Percentiles rank a stretch among this genome's conserved stretches.
These are phyloP conservation scores for Diaporthe ampelina DNA, from an alignment of 2,329 filamentous ascomycete genomes.

Conservation along the genomic window DNA sequence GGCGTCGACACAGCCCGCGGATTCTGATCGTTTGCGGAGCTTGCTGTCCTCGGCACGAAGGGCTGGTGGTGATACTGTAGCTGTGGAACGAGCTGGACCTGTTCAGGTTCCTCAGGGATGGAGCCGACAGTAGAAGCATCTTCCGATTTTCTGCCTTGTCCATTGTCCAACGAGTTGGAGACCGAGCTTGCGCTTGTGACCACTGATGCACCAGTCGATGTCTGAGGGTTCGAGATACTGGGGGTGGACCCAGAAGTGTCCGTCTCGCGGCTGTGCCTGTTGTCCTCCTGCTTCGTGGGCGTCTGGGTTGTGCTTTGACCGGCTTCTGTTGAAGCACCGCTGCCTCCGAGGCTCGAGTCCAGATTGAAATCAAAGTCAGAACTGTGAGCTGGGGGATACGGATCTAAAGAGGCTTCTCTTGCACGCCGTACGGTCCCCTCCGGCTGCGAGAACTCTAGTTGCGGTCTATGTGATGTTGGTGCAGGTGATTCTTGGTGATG, in stretches of 20 bases:
- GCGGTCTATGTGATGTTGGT: conserved; percentile 55
- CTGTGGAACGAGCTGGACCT: conserved; percentile 64
- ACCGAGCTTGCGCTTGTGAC: conserved; percentile 70
- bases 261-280: conserved; percentile 67
- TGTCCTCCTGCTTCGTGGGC: conserved; percentile 53
- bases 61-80: conserved; percentile 73
- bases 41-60: conserved; percentile 58
- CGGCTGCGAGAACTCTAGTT: conserved; percentile 42
- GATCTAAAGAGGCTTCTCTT: conserved; percentile 25
- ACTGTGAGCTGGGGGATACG: background rate
- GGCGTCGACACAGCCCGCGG: conserved; percentile 63
- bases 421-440: conserved; percentile 36
- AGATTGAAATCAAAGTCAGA: conserved; percentile 33
- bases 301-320: conserved; percentile 49
- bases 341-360: conserved; percentile 47
- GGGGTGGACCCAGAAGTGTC: conserved; percentile 64
- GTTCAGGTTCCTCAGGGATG: conserved; percentile 60
- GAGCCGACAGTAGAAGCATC: conserved; percentile 66
- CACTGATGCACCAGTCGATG: conserved; percentile 66
- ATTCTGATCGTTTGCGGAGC: conserved; percentile 57
- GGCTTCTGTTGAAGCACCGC: background rate
- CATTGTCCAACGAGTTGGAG: conserved; percentile 64
- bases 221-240: conserved; percentile 63
- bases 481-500: conserved; percentile 37
- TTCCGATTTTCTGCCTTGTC: conserved; percentile 53